A percentile compares a stretch with the other conserved stretches of the same genome.
Conservation (phyloP, 1,284 basidiomycete species). For the Malassezia psittaci region DNA sequence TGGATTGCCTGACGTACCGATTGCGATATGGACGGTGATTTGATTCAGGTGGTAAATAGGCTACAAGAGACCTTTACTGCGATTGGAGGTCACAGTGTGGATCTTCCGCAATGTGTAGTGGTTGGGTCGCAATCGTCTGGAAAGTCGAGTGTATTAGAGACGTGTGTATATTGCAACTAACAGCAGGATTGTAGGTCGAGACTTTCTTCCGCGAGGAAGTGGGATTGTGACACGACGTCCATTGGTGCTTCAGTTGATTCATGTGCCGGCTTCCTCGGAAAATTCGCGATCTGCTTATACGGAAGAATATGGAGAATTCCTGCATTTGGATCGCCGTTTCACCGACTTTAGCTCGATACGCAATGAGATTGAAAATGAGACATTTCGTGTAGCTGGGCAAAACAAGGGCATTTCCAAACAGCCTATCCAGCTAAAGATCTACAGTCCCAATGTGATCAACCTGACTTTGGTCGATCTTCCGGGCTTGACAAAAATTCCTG, state of each 20-base stretch:
- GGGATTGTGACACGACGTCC: constrained; percentile 99
- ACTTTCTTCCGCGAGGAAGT: constrained; percentile 94
- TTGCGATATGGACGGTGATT: constrained; percentile 53
- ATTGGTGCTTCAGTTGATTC: constrained; percentile 91
- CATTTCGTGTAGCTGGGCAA: constrained; percentile 90
- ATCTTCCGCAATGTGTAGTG: constrained; percentile 61
- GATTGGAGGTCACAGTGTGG: constrained; percentile 53
- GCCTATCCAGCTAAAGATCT: constrained; percentile 90
- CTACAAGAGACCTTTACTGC: constrained; percentile 58
- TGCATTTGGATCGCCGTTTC: constrained; percentile 72
- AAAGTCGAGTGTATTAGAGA: constrained; percentile 92
- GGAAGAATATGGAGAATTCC: constrained; percentile 84
- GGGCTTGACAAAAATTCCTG: constrained; percentile 71
- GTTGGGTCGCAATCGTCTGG: constrained; percentile 96
- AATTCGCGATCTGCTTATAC: constrained; percentile 51
- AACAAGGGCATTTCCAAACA: constrained; percentile 95
- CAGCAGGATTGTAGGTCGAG: constrained; percentile 75
- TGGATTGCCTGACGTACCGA: background rate
- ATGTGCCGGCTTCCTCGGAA: constrained; percentile 53
- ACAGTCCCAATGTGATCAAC: constrained; percentile 90
- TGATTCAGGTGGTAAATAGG: constrained; percentile 90
- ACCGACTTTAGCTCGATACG: constrained; percentile 88
- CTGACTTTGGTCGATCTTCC: constrained; percentile 93
- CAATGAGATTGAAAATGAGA: constrained; percentile 96
- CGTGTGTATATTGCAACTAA: constrained; percentile 41